Conservation (phyloP, 2,329 filamentous ascomycete genomes). For the Sordariomycetes sp. region DNA sequence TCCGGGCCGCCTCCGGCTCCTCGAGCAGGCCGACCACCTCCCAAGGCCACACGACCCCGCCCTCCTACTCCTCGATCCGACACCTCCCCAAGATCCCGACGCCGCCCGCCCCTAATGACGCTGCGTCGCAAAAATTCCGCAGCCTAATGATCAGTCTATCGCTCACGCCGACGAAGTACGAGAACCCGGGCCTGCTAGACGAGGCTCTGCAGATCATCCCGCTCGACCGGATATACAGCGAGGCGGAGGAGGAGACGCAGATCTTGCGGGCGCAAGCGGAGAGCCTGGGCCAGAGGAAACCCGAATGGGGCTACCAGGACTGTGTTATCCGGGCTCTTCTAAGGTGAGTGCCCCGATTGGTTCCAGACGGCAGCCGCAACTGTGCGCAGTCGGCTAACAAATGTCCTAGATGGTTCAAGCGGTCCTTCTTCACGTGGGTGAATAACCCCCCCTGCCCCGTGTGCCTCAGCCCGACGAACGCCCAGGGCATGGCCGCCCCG, state of each 20-base stretch:
- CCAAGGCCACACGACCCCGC: slow-evolving; percentile 24
- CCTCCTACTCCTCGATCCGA: slow-evolving; percentile 33
- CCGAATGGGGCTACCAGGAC: slow-evolving; percentile 95
- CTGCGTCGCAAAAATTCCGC: slow-evolving; percentile 59
- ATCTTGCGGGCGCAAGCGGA: slow-evolving; percentile 78
- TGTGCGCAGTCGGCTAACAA: neutral
- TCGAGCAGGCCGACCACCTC: slow-evolving; percentile 32
- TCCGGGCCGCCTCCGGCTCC: slow-evolving; percentile 24
- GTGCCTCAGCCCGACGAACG: slow-evolving; percentile 73
- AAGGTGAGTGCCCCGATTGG: slow-evolving; percentile 39
- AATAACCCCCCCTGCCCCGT: slow-evolving; percentile 82
- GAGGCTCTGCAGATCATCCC: slow-evolving; percentile 81
- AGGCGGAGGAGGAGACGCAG: slow-evolving; percentile 88
- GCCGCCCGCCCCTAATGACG: slow-evolving; percentile 52
- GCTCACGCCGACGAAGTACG: slow-evolving; percentile 81
- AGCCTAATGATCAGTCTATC: slow-evolving; percentile 79
- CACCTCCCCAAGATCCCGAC: slow-evolving; percentile 50
- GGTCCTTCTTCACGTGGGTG: slow-evolving; percentile 90
- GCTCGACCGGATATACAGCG: slow-evolving; percentile 79
- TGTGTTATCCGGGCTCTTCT: slow-evolving; percentile 84
- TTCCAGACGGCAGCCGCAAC: neutral
- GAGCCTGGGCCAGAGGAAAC: slow-evolving; percentile 69
- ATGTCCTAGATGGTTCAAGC: slow-evolving; percentile 65
- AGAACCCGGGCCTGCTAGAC: slow-evolving; percentile 88
- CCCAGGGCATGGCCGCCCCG: slow-evolving; percentile 70